These are phyloP conservation scores for Daedaleopsis nitida DNA, from an alignment of 768 basidiomycete genomes.

Conservation along the genomic window DNA sequence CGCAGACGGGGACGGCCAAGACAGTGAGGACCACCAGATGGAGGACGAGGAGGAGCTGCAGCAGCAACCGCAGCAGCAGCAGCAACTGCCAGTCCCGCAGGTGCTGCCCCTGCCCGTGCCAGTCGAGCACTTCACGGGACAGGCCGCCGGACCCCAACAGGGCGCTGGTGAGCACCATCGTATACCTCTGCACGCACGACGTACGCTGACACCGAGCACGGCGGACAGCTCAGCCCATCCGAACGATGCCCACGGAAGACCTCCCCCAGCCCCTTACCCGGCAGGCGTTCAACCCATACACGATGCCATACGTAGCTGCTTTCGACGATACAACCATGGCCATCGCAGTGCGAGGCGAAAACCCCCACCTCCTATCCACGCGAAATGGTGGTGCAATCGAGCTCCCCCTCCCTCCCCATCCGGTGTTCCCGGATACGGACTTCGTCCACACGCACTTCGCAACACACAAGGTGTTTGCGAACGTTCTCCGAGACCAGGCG, in stretches of 20 bases:
- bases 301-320: not conserved
- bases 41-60: too few species aligned
- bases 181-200: too few species aligned
- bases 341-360: not conserved
- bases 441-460: not conserved
- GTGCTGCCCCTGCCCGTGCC: too few species aligned
- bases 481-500: not conserved
- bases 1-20: too few species aligned
- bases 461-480: not conserved
- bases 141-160: too few species aligned
- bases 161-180: too few species aligned
- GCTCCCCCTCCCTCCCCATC: not conserved
- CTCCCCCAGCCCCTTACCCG: not conserved
- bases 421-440: not conserved
- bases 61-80: too few species aligned
- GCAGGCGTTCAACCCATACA: not conserved
- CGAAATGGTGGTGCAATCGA: not conserved
- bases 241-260: not conserved
- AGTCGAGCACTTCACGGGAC: too few species aligned
- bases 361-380: not conserved
- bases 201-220: too few species aligned
- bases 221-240: too few species aligned
- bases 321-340: not conserved
- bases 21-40: too few species aligned
- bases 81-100: too few species aligned